These are phyloP conservation scores for Cystobasidiaceae sp. DNA, from an alignment of 1,284 basidiomycete species.

Conservation along the genomic window DNA sequence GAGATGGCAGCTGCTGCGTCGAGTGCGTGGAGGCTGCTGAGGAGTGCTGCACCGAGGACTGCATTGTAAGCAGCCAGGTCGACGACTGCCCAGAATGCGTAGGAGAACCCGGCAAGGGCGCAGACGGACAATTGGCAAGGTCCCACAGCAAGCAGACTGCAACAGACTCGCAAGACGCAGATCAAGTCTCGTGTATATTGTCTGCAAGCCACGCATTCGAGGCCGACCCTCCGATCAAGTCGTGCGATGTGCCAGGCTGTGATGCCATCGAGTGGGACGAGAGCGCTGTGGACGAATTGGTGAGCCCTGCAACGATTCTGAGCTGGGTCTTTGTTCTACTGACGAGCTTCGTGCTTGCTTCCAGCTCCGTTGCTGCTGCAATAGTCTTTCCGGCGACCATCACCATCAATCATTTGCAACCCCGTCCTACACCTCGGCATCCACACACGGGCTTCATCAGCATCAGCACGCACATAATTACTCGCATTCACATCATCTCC, in stretches of 20 bases:
- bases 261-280: constrained; percentile 25
- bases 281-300: constrained; percentile 29
- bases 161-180: not conserved
- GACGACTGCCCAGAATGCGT: constrained; percentile 8
- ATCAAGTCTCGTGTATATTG: not conserved
- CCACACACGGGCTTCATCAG: not conserved
- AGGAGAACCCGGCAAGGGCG: not conserved
- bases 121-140: not conserved
- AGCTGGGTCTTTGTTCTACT: not conserved
- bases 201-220: not conserved
- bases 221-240: constrained; percentile 11
- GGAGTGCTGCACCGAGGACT: constrained; percentile 5
- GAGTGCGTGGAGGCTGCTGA: constrained; percentile 12
- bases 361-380: constrained; percentile 27
- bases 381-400: not conserved
- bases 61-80: not conserved
- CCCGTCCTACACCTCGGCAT: not conserved
- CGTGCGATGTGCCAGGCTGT: constrained; percentile 18
- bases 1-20: not conserved
- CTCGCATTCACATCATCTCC: not conserved
- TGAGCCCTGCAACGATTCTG: not conserved
- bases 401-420: constrained; percentile 15
- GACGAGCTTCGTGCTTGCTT: not conserved
- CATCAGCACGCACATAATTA: not conserved
- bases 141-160: not conserved